phyloP scores from a whole-genome alignment of 306 rosid species.

The Cucumis melo region DNA sequence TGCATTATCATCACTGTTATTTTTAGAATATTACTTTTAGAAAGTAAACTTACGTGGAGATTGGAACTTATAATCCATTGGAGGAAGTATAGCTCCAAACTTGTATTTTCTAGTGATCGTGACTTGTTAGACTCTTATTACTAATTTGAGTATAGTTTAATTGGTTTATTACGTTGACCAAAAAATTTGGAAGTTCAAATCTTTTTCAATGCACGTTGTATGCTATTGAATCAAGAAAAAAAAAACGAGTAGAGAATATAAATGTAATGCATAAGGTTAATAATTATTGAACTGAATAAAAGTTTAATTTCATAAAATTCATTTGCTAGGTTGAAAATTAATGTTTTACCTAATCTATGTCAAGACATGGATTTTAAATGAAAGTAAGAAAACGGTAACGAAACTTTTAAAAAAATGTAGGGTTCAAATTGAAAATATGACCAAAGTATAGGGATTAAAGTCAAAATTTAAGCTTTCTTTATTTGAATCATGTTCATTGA shows the following conservation, averaged over 20 bases:
- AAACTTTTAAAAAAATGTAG: background rate
- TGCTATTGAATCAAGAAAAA: background rate
- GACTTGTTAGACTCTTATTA: too few relatives aligned
- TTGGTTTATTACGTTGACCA: too few relatives aligned
- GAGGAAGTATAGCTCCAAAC: too few relatives aligned
- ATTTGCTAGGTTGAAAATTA: background rate
- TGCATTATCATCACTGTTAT: background rate
- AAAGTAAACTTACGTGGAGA: too few relatives aligned
- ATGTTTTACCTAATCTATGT: background rate
- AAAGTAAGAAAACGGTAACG: background rate
- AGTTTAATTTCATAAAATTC: background rate
- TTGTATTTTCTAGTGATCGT: too few relatives aligned
- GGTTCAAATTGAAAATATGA: background rate
- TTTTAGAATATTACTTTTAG: background rate
- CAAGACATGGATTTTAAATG: too few relatives aligned
- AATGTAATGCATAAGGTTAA: background rate
- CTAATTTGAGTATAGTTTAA: background rate
- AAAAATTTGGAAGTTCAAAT: too few relatives aligned
- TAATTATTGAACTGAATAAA: background rate
- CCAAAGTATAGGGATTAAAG: background rate
- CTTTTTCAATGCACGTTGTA: too few relatives aligned
- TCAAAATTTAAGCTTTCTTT: background rate
- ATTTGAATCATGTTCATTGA: background rate
- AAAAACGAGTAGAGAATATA: too few relatives aligned
- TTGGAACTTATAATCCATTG: too few relatives aligned